Evolutionary conservation across 1,284 basidiomycete genomes (phyloP).

Genomic region (Boletellus deceptivus): DNA sequence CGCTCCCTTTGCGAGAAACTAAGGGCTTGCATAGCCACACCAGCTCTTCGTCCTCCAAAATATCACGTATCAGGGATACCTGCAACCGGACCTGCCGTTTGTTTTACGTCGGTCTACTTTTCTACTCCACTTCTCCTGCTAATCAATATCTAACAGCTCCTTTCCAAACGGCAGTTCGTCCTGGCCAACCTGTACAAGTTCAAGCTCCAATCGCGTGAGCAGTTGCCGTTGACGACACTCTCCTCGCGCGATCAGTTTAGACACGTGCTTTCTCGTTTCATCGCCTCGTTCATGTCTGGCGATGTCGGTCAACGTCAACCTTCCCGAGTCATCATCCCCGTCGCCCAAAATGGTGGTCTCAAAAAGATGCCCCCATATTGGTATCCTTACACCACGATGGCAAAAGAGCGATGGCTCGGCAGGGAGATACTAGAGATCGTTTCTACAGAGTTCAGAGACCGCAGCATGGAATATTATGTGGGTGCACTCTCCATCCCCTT

Average conservation of each 20-base stretch:
- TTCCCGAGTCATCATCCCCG: constrained; percentile 17
- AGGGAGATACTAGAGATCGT: constrained; percentile 84
- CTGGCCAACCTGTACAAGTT: constrained; percentile 31
- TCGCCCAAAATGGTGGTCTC: constrained; percentile 40
- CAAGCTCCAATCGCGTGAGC: constrained; percentile 34
- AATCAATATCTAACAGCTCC: constrained; percentile 11
- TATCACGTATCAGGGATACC: constrained; percentile 17
- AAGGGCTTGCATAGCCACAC: background rate
- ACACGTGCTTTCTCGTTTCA: constrained; percentile 49
- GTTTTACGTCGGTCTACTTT: constrained; percentile 17
- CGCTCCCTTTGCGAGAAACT: too few relatives aligned
- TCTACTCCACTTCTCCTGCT: background rate
- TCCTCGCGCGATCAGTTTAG: constrained; percentile 51
- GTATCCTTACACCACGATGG: constrained; percentile 87
- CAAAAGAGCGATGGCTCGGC: constrained; percentile 87
- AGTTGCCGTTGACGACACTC: constrained; percentile 45
- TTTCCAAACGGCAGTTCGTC: constrained; percentile 31
- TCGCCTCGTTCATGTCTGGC: constrained; percentile 48
- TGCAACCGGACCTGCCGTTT: constrained; percentile 28
- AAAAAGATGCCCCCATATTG: constrained; percentile 77
- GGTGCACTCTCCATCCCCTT: constrained; percentile 33
- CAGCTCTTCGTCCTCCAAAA: constrained; percentile 27
- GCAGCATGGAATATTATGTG: constrained; percentile 91
- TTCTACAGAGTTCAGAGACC: constrained; percentile 87
- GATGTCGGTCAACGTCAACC: constrained; percentile 20